Evolutionary conservation across 148 eudicot genomes (phyloP), one percentile per base, ranked within the genome.

Genomic region (Silene latifolia): DNA sequence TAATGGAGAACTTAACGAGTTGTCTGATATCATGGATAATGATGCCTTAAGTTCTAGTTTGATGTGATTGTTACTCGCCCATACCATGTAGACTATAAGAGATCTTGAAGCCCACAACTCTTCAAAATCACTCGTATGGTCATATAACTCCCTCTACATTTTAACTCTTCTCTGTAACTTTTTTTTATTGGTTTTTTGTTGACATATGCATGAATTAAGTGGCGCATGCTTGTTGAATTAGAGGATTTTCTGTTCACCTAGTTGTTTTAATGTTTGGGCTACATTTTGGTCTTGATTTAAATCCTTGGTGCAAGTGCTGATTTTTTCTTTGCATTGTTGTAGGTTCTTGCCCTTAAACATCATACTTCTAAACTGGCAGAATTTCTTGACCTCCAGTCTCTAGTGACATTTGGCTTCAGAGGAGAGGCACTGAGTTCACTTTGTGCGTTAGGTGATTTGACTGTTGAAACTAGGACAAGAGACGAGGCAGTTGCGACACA

Each of bases 391-490:
- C 98, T 95, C 78, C 97, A 95, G 72, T 89, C 89, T 29, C 84
- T 95, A 64, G 75, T 85, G 25, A 92, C 97, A 23, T 95, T 95
- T 83, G 98, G 98, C 53, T 95, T 95, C 78, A 84, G 98, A 82
- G 98, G 98, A 47, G 98, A 95, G 85, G 98, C 98, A 25, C 76
- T 95, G 85, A 95, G 97, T 79, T 92, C 98, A 47, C 89, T 95
- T 60, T 95, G 98, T 78, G 84, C 87, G 62, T 77, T 95, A 65
- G 97, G 97, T 35, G 86, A 84, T 78, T 80, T 95, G 85, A 92
- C 93, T 19, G 91, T 95, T 32, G 98, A 92, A 79, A 95, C 97
- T 14, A 86, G 97, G 80, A 92, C 97, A 0, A 83, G 82, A 66
- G 80, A 92, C 77, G 98, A 95, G 76, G 56, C 86, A 23, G 91